Evolutionary conservation across 179 eudicot species (phyloP).

Genomic region (Heliamphora pulchella): DNA sequence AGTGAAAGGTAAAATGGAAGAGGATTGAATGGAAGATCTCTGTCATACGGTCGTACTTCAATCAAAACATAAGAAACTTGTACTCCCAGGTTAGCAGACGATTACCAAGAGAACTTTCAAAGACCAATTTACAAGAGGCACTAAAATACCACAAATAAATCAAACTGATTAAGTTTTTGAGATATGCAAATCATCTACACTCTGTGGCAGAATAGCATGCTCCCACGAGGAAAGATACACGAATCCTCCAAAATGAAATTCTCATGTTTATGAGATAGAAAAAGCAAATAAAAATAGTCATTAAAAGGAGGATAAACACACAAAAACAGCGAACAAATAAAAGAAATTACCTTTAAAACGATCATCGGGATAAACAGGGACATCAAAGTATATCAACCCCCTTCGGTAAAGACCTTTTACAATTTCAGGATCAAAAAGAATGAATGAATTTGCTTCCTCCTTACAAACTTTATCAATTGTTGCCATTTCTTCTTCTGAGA

Average conservation of each 20-base stretch:
- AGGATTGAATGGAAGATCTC: not conserved
- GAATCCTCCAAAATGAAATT: not conserved
- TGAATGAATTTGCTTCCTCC: constrained; percentile 87
- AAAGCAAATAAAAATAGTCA: not conserved
- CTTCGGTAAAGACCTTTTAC: constrained; percentile 78
- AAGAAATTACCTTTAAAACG: constrained; percentile 73
- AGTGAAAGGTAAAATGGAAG: not conserved
- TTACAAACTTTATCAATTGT: constrained; percentile 95
- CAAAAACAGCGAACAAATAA: not conserved
- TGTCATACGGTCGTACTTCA: not conserved
- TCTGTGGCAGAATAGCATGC: not conserved
- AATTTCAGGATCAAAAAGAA: constrained; percentile 77
- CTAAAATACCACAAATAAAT: not conserved
- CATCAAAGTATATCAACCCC: constrained; percentile 92
- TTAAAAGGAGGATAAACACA: not conserved
- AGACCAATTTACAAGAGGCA: not conserved
- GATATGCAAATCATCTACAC: not conserved
- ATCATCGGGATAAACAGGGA: constrained; percentile 87
- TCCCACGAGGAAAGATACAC: not conserved
- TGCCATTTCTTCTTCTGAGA: constrained; percentile 94
- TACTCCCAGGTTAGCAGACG: not conserved
- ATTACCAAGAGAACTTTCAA: not conserved
- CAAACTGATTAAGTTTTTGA: not conserved
- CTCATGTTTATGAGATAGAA: not conserved
- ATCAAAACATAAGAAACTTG: not conserved